Evolutionary conservation across 441 rosid genomes (phyloP), one percentile per base, ranked within the genome.

Genomic region (Adansonia rubrostipa): DNA sequence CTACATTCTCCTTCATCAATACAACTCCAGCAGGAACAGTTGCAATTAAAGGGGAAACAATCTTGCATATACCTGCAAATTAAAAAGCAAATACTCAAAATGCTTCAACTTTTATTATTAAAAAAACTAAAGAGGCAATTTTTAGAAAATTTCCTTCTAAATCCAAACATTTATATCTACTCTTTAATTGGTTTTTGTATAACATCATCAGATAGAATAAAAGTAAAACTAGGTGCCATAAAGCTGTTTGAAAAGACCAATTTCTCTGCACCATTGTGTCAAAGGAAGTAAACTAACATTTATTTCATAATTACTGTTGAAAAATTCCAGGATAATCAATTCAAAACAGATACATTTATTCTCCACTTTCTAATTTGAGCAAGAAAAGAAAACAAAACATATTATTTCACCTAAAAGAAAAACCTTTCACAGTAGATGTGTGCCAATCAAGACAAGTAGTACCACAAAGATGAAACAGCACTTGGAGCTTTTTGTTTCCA

Each of bases 11-110:
- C 86, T 86, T 92, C 91, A 84, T 91, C 84, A 97, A 81, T 74
- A 97, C 99, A 80, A 87, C 85, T 51, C 99, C 99, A 50, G 99
- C 99, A 71, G 99, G 98, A 83, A 88, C 95, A 77, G 96, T 87
- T 69, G 97, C 92, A 82, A 84, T 89, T 80, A 93, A 45, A 70
- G 99, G 99, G 76, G 94, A 95, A 73, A 92, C 44, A 61, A 97
- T 95, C 90, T 97, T 97, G 92, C 99, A 97, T 71, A 97, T 88
- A 82, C 99, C 99, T 97, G 79, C 28, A 36, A 80, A 7, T 78
- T 67, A 6, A 65, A 64, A 17, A 4, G 54, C 64, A 74, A 17
- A 56, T 17, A 5, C 33, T 36, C 51, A 36, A 36, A 73, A 54
- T 19, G 50, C 48, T 20, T 64, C 15, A 77, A 47, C 19, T 40